phyloP scores from a whole-genome alignment of 495 filamentous ascomycete genomes.

The Trichodelitschia bisporula region DNA sequence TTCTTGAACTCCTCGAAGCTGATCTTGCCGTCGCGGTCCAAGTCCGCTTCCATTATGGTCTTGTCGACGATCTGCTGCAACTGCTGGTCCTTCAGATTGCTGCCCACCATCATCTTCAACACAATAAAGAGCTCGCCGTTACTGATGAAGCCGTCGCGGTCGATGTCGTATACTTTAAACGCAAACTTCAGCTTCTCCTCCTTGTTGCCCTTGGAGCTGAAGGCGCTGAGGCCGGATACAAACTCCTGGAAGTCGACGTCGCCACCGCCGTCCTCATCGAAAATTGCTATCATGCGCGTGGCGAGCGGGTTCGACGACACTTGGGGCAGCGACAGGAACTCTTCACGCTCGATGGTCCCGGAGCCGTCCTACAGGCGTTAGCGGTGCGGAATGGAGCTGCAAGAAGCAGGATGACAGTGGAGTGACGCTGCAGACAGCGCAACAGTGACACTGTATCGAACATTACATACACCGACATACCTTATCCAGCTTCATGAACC shows the following conservation, averaged over 20 bases:
- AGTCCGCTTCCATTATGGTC: conserved; percentile 98
- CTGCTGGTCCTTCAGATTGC: conserved; percentile 97
- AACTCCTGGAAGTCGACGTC: conserved; percentile 99
- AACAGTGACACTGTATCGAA: no score
- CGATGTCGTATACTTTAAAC: conserved; percentile 99
- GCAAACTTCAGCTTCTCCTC: conserved; percentile 95
- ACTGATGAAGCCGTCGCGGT: conserved; percentile 94
- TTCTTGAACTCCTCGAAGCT: conserved; percentile 97
- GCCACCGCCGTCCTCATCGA: conserved; percentile 95
- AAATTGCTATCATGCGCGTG: conserved; percentile 95
- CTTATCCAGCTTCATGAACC: conserved; percentile 99
- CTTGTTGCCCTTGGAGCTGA: conserved; percentile 95
- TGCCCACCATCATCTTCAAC: conserved; percentile 99
- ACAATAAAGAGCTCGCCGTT: conserved; percentile 99
- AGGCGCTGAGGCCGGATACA: conserved; percentile 82
- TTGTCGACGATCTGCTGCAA: conserved; percentile 97
- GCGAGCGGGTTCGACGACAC: conserved; percentile 95
- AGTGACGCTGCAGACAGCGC: no score
- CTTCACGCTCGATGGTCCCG: conserved; percentile 93
- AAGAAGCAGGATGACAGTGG: conserved; percentile 1
- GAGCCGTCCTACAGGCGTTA: conserved; percentile 64
- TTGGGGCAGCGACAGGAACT: conserved; percentile 91
- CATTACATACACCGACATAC: no score
- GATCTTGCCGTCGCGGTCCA: conserved; percentile 91
- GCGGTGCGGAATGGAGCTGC: no score